Evolutionary conservation across 1,284 basidiomycete genomes (phyloP), one percentile per base, ranked within the genome.

Genomic region (Neolentinus lepideus): DNA sequence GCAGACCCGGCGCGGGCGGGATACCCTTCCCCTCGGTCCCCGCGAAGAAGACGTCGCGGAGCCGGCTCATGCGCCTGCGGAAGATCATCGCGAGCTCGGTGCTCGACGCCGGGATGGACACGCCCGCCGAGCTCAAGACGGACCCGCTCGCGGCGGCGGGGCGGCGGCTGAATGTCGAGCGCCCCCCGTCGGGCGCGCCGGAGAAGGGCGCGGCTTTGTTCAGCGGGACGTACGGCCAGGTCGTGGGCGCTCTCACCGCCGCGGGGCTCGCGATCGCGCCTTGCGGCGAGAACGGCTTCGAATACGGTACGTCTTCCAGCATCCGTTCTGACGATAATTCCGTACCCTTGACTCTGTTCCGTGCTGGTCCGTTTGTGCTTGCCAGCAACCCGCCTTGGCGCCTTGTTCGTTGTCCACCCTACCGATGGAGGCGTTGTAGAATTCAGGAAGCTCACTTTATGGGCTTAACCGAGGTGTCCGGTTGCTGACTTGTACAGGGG

Each of bases 181-280:
- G n/a, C n/a, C n/a, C n/a, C n/a, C n/a, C n/a, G n/a, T n/a, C n/a
- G n/a, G 59, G 59, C 27, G 60, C 54, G 54, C 54, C 59, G 35
- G 36, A 47, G 53, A 60, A 58, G 29, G 26, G 61, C 55, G 60
- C 61, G 60, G 60, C 61, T 60, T 62, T 79, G 54, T 79, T 75
- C 62, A 70, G 71, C 33, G 77, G 77, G 35, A 79, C 77, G 29
- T 79, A 77, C 60, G 76, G 77, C 10, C 78, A 79, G 65, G 64
- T 79, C 57, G 71, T 73, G 65, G 59, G 67, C 31, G 77, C 78
- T 12, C 66, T 79, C 38, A 64, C 70, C 51, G 66, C 61, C 12
- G 77, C 74, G 1, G 76, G 77, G 51, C 66, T 79, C 57, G 68
- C 66, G 46, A 67, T 69, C 19, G 68, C 66, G n/a, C 71, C 70